Evolutionary conservation across 2,329 filamentous ascomycete species (phyloP).

Genomic region (Blastomyces gilchristii): DNA sequence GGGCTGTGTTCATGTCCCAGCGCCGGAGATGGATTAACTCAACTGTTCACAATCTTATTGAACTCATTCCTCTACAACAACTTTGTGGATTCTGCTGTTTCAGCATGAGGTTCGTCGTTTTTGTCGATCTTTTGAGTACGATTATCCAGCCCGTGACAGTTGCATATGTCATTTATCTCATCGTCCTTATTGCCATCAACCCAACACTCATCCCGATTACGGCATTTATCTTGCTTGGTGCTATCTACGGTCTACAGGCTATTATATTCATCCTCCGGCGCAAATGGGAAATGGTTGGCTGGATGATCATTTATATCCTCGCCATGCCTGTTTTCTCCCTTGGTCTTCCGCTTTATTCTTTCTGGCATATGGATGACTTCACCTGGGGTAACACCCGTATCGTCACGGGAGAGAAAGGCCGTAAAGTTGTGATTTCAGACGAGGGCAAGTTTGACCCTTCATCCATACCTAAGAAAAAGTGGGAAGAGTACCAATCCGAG

Average conservation of each 20-base stretch:
- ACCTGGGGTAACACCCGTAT: conserved; percentile 98
- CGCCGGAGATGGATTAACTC: conserved; percentile 99
- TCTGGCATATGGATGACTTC: conserved; percentile 99
- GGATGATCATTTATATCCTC: conserved; percentile 93
- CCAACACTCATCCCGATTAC: conserved; percentile 63
- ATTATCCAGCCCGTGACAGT: conserved; percentile 85
- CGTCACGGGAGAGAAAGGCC: conserved; percentile 84
- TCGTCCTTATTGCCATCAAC: conserved; percentile 58
- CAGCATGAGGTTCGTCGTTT: conserved; percentile 97
- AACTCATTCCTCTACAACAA: conserved; percentile 84
- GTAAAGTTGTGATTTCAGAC: conserved; percentile 86
- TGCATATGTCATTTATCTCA: conserved; percentile 80
- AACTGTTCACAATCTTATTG: conserved; percentile 93
- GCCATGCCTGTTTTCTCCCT: conserved; percentile 89
- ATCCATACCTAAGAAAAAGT: conserved; percentile 92
- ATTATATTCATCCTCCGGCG: conserved; percentile 93
- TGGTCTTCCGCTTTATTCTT: conserved; percentile 80
- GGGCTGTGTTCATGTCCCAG: conserved; percentile 90
- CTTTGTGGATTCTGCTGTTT: conserved; percentile 99
- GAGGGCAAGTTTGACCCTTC: conserved; percentile 95
- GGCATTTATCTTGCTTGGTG: conserved; percentile 79
- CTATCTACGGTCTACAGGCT: conserved; percentile 94
- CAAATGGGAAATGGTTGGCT: conserved; percentile 99
- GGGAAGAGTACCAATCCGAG: conserved; percentile 98
- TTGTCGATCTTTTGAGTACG: conserved; percentile 84